Evolutionary conservation across 345 rosid species (phyloP), one percentile per base, ranked within the genome.

Genomic region (Capsella bursapastoris): DNA sequence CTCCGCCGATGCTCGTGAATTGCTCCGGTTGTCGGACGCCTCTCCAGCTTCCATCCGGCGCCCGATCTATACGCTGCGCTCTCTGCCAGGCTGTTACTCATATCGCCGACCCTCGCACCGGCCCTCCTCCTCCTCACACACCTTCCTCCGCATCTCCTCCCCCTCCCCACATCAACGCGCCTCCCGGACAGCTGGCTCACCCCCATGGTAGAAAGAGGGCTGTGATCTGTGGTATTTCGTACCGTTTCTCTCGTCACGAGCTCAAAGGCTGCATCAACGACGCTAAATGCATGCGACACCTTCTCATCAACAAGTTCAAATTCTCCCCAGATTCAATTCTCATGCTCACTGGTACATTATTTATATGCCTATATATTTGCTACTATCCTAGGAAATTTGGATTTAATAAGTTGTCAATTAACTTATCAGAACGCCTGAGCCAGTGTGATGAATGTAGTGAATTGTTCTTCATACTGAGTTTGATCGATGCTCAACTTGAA

Each of bases 251-350:
- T 25, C 83, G 92, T 71, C 90, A 85, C 72, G 96, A 90, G 86
- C 92, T 93, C 57, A 85, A 90, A 71, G 97, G 98, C 13, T 92
- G 98, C 84, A 84, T 92, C 61, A 92, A 90, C 70, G 95, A 90
- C 73, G 95, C 96, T 78, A 93, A 89, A 86, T 89, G 96, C 80
- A 90, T 90, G 97, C 87, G 89, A 12, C 81, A 84, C 79, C 90
- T 93, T 62, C 88, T 93, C 74, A 82, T 88, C 67, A 89, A 88
- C 81, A 88, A 82, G 79, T 93, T 88, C 75, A 81, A 80, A 34
- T 88, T 86, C 79, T 88, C 98, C 8, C 70, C 80, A 27, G 88
- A 84, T 41, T 86, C 96, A 28, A 86, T 93, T 71, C 86, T 93
- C 70, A 88, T 93, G 98, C 96, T 93, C 38, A 90, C 93, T 11